phyloP scores from a whole-genome alignment of 768 basidiomycete species.

The Holtermannia corniformis region DNA sequence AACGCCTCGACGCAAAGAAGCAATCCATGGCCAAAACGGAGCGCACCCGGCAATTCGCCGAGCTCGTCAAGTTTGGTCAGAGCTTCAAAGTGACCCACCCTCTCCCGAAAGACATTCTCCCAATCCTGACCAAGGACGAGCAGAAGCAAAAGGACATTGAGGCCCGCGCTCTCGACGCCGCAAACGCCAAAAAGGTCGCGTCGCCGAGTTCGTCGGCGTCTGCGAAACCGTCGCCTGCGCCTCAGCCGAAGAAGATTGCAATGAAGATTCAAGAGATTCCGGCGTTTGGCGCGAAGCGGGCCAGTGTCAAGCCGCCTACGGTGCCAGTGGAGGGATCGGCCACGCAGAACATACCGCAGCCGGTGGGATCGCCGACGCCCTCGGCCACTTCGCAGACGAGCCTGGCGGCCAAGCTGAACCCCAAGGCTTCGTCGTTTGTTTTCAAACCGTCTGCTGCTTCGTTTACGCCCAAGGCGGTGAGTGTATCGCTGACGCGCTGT shows the following conservation, averaged over 20 bases:
- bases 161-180: constrained; percentile 23
- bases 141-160: constrained; percentile 71
- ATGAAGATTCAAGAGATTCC: constrained; percentile 89
- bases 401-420: constrained; percentile 57
- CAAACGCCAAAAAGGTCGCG: constrained; percentile 4
- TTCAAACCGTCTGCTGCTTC: constrained; percentile 84
- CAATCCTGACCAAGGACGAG: constrained; percentile 87
- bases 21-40: constrained; percentile 81
- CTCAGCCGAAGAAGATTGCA: constrained; percentile 39
- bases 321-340: constrained; percentile 23
- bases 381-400: constrained; percentile 34
- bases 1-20: constrained; percentile 80
- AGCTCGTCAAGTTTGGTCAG: constrained; percentile 83
- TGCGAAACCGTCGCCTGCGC: constrained; percentile 30
- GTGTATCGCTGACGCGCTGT: constrained; percentile 2
- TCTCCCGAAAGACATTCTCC: constrained; percentile 86
- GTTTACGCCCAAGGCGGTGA: constrained; percentile 59
- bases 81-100: constrained; percentile 92
- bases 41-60: constrained; percentile 88
- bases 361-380: constrained; percentile 34
- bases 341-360: constrained; percentile 16
- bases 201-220: constrained; percentile 1
- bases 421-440: constrained; percentile 63
- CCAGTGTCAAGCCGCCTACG: constrained; percentile 1
- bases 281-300: constrained; percentile 60